Evolutionary conservation across 2,329 filamentous ascomycete species (phyloP), one percentile per base, ranked within the genome.

Genomic region (Pseudopyrenochaeta lycopersici): DNA sequence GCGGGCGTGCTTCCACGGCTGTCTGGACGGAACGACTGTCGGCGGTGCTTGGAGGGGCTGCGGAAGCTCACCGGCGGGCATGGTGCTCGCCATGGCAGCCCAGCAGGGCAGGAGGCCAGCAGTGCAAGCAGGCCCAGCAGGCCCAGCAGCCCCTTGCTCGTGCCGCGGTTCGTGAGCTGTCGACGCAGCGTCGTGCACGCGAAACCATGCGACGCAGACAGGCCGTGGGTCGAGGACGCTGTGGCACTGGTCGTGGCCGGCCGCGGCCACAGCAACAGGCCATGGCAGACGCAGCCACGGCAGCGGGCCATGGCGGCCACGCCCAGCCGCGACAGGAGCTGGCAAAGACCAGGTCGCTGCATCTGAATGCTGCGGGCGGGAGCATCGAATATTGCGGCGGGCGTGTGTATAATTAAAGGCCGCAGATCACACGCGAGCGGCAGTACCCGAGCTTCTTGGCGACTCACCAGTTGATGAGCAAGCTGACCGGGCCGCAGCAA

Each of bases 401-500:
- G 27, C 32, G 38, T 52, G 47, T 53, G 38, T 46, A 58, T 49
- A 52, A 63, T 61, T 56, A 60, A 63, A 63, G 56, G 56, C 54
- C 52, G 60, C 49, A 56, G 60, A 63, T 63, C 58, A 60, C 61
- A 63, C 59, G 58, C 61, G 61, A 58, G 51, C 58, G 58, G 61
- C 49, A 59, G 55, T 56, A 54, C 58, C 60, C 60, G 58, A 57
- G 52, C 32, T 21, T 49, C 57, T 60, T 60, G 57, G 57, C 57
- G 41, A 52, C 53, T 60, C 54, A 57, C 21, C 50, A 60, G 53
- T 49, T 63, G 58, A 55, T 60, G 56, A 63, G 60, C 56, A 56
- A 56, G 56, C 50, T 57, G 54, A 47, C 56, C 54, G 60, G 60
- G 50, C 59, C 48, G 54, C 45, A 44, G 48, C 53, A 54, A 49